Evolutionary conservation across 176 grass and related monocot species (phyloP).

Genomic region (Oryza longistaminata): DNA sequence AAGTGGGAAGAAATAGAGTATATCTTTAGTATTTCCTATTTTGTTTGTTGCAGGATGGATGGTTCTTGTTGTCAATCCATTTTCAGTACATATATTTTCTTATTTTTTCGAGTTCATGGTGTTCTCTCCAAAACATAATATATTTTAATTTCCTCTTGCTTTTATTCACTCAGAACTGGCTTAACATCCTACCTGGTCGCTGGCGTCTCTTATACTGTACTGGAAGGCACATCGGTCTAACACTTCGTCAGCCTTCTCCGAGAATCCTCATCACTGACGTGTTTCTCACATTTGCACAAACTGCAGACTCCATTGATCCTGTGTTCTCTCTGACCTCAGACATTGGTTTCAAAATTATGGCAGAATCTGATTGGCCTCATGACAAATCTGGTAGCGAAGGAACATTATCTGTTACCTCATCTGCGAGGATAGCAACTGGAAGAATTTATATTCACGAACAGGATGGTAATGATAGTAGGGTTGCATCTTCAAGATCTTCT

Average conservation of each 20-base stretch:
- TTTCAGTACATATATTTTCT: conserved; percentile 7
- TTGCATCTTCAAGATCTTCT: conserved; percentile 24
- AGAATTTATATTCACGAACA: conserved; percentile 62
- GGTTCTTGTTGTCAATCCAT: neutral
- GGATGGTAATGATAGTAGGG: conserved; percentile 31
- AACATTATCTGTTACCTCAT: conserved; percentile 52
- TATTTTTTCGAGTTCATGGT: neutral
- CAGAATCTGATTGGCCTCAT: conserved; percentile 73
- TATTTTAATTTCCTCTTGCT: conserved; percentile 25
- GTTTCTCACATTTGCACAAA: conserved; percentile 54
- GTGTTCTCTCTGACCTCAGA: conserved; percentile 59
- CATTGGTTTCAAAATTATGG: conserved; percentile 86
- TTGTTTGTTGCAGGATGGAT: conserved; percentile 3
- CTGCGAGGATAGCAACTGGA: conserved; percentile 59
- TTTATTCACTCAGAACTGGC: conserved; percentile 67
- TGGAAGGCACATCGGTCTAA: conserved; percentile 86
- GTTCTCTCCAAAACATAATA: conserved; percentile 26
- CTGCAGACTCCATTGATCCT: conserved; percentile 23
- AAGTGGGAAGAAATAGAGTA: neutral
- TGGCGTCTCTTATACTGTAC: conserved; percentile 91
- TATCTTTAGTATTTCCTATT: conserved; percentile 22
- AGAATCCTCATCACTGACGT: conserved; percentile 67
- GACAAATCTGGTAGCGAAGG: conserved; percentile 77
- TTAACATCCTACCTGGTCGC: conserved; percentile 61
- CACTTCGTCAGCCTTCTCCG: conserved; percentile 72